These are phyloP conservation scores for Mucuna pruriens DNA, from an alignment of 306 rosid genomes.

Conservation along the genomic window DNA sequence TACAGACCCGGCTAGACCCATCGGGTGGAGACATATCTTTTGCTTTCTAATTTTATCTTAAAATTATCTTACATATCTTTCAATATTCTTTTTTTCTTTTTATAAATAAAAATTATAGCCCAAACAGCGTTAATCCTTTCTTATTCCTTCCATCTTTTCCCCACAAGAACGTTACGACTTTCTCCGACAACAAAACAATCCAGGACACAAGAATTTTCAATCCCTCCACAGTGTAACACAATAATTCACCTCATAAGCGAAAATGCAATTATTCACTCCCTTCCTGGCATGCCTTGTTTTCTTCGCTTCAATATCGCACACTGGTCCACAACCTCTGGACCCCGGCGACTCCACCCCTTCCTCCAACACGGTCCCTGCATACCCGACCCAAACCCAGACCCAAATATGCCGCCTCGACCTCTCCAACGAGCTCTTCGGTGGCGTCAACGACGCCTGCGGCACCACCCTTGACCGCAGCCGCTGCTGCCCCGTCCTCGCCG, in stretches of 20 bases:
- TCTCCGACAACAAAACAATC: background rate
- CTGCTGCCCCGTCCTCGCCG: conserved; percentile 85
- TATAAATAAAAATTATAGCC: background rate
- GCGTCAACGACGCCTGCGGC: conserved; percentile 71
- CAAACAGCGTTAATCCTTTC: background rate
- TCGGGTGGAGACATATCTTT: too few relatives aligned
- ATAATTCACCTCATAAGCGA: background rate
- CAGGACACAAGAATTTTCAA: background rate
- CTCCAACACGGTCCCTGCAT: conserved; percentile 66
- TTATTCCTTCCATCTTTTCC: background rate
- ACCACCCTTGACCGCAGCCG: conserved; percentile 76
- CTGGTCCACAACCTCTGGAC: conserved; percentile 11
- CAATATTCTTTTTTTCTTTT: too few relatives aligned
- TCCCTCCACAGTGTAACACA: background rate
- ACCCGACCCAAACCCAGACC: conserved; percentile 56
- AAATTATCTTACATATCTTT: too few relatives aligned
- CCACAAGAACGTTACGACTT: background rate
- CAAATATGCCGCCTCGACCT: conserved; percentile 75
- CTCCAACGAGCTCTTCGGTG: conserved; percentile 85
- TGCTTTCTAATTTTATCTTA: too few relatives aligned
- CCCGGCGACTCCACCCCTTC: too few relatives aligned
- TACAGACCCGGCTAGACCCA: too few relatives aligned
- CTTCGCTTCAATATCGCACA: background rate
- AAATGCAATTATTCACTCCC: conserved; percentile 40
- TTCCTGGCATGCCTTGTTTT: background rate